Percentiles rank a stretch among this genome's conserved stretches.
Evolutionary conservation across 352 stramenopile species (phyloP).

Genomic region (Pelagophyceae sp.): DNA sequence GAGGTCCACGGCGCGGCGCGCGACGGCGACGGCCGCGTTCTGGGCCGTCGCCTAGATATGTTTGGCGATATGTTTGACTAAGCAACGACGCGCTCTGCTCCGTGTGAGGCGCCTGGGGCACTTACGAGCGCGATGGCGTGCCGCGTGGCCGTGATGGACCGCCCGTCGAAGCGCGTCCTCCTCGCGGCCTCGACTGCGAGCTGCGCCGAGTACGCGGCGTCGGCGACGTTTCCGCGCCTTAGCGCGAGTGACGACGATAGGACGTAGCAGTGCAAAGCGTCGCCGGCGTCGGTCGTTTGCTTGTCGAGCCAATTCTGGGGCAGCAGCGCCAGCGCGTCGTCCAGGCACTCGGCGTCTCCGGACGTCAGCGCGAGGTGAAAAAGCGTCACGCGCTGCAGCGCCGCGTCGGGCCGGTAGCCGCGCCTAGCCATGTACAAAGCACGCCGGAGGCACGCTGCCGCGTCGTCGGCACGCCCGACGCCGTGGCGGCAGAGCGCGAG

Average conservation of each 20-base stretch:
- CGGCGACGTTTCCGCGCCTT: neutral
- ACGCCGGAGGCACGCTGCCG: neutral
- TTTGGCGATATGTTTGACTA: no score
- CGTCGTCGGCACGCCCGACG: neutral
- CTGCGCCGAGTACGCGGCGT: neutral
- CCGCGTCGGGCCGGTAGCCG: neutral
- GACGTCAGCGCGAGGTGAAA: neutral
- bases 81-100: neutral
- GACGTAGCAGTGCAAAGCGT: neutral
- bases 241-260: neutral
- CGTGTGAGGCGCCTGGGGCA: neutral
- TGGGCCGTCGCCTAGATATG: no score
- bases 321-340: neutral
- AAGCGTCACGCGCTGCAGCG: neutral
- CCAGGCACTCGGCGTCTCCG: neutral
- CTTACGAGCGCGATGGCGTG: neutral
- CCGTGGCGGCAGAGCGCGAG: neutral
- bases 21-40: neutral
- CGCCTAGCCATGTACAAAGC: neutral
- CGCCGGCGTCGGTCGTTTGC: neutral
- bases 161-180: neutral
- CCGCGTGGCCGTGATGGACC: neutral
- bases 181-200: constrained; percentile 6
- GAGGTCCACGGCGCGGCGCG: neutral
- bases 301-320: neutral